Conservation (phyloP, 345 rosid genomes). For the Eucalyptus sp. region DNA sequence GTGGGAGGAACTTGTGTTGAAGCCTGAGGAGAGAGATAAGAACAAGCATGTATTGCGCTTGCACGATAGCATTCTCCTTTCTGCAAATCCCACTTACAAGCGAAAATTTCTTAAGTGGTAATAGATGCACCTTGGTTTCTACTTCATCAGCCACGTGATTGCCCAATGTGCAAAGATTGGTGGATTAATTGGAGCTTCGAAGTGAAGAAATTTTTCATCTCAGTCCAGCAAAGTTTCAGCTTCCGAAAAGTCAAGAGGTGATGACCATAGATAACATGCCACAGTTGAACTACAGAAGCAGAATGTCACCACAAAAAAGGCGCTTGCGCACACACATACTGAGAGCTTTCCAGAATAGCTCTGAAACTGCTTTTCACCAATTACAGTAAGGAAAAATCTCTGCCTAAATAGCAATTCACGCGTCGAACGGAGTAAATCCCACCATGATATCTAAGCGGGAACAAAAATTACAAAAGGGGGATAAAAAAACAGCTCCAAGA, state of each 20-base stretch:
- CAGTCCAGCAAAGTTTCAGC: neutral
- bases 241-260: neutral
- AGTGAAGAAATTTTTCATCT: neutral
- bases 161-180: neutral
- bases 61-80: neutral
- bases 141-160: neutral
- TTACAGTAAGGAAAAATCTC: neutral
- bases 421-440: neutral
- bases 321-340: neutral
- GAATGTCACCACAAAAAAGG: neutral
- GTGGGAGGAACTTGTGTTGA: neutral
- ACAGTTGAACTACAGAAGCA: neutral
- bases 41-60: neutral
- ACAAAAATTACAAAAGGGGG: neutral
- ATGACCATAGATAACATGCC: neutral
- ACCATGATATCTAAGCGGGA: neutral
- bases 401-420: neutral
- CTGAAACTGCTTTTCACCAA: neutral
- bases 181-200: neutral
- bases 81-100: neutral
- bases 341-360: neutral
- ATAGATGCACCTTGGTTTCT: neutral
- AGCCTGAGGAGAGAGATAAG: neutral
- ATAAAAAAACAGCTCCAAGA: neutral
- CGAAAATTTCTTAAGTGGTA: neutral